These are phyloP conservation scores for Saturnispora kantuleensis DNA, from an alignment of 805 yeast species.

Conservation along the genomic window DNA sequence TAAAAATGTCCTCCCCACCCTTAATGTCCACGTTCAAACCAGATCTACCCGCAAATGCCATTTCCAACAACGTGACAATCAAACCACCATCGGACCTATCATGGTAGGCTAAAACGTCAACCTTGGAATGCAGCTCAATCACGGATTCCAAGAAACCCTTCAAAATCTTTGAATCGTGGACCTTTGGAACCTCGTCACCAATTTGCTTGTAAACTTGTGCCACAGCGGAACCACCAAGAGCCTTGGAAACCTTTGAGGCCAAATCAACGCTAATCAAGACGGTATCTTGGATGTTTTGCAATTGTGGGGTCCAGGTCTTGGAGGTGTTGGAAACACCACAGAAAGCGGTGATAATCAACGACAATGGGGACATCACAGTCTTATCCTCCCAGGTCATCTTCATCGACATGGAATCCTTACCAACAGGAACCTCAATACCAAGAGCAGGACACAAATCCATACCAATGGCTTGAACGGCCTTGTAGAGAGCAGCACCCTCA, in stretches of 20 bases:
- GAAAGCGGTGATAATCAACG: slow-evolving; percentile 85
- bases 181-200: slow-evolving; percentile 78
- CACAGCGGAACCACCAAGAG: slow-evolving; percentile 89
- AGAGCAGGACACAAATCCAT: slow-evolving; percentile 87
- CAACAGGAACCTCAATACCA: slow-evolving; percentile 91
- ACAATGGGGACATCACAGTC: slow-evolving; percentile 92
- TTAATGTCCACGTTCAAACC: slow-evolving; percentile 56
- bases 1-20: slow-evolving; percentile 28
- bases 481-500: slow-evolving; percentile 90
- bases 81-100: slow-evolving; percentile 97
- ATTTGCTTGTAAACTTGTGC: slow-evolving; percentile 89
- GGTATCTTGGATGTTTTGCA: slow-evolving; percentile 41
- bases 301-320: slow-evolving; percentile 91
- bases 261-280: slow-evolving; percentile 74
- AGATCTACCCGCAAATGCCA: slow-evolving; percentile 93
- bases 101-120: slow-evolving; percentile 77
- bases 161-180: slow-evolving; percentile 53
- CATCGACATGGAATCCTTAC: slow-evolving; percentile 99
- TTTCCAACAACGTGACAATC: slow-evolving; percentile 73
- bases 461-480: slow-evolving; percentile 95
- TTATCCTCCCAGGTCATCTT: slow-evolving; percentile 93
- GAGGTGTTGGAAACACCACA: slow-evolving; percentile 78
- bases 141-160: slow-evolving; percentile 64
- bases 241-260: slow-evolving; percentile 39
- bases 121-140: slow-evolving; percentile 56